phyloP scores from a whole-genome alignment of 345 rosid genomes.

The Sisymbrium irio region DNA sequence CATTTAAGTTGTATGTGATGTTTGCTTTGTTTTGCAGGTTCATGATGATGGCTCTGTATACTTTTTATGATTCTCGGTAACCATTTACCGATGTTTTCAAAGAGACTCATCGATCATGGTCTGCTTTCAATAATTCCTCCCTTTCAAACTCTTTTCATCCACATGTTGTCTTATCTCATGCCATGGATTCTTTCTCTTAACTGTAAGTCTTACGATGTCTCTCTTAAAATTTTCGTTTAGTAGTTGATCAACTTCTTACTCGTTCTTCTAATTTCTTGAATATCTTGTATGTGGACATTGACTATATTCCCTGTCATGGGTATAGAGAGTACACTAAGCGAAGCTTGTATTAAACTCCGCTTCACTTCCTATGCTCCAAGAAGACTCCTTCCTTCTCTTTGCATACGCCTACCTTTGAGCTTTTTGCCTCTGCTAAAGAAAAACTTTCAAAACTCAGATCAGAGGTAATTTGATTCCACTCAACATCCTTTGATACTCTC shows the following conservation, averaged over 20 bases:
- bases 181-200: constrained; percentile 17
- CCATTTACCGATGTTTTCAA: constrained; percentile 1
- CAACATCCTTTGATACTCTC: too few relatives aligned
- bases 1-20: constrained; percentile 1
- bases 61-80: constrained; percentile 25
- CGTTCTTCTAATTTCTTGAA: not conserved
- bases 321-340: constrained; percentile 40
- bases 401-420: constrained; percentile 34
- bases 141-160: not conserved
- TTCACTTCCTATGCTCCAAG: constrained; percentile 45
- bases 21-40: constrained; percentile 48
- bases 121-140: not conserved
- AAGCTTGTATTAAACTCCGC: constrained; percentile 41
- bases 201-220: constrained; percentile 15
- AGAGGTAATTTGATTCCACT: constrained; percentile 39
- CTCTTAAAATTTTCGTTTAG: not conserved
- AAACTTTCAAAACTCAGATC: constrained; percentile 36
- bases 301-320: not conserved
- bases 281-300: not conserved
- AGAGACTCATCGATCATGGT: too few relatives aligned
- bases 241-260: not conserved
- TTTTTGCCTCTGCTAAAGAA: constrained; percentile 26
- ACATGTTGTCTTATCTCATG: too few relatives aligned
- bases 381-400: constrained; percentile 38
- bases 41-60: constrained; percentile 96